Percentiles rank a stretch among this genome's conserved stretches.
Conservation (phyloP, 352 stramenopile species). For the Phytophthora ramorum region DNA sequence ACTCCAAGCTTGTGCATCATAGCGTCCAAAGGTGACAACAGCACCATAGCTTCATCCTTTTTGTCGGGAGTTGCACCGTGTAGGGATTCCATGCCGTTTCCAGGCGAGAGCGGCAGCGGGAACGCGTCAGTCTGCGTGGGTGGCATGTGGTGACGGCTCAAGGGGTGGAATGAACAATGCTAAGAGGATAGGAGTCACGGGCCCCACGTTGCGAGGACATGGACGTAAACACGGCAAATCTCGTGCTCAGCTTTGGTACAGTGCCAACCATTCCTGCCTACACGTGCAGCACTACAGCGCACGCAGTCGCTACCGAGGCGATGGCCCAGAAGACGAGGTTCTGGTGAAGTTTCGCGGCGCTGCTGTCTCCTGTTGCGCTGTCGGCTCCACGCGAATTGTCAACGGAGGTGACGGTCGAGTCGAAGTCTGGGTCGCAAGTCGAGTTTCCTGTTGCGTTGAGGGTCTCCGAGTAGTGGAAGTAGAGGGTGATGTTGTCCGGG, state of each 20-base stretch:
- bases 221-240: constrained; percentile 30
- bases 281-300: neutral
- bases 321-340: neutral
- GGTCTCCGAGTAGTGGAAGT: constrained; percentile 15
- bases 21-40: constrained; percentile 56
- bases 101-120: neutral
- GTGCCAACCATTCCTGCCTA: too few relatives aligned
- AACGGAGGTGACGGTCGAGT: constrained; percentile 14
- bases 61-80: neutral
- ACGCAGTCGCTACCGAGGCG: neutral
- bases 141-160: constrained; percentile 10
- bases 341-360: neutral
- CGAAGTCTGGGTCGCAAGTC: constrained; percentile 8
- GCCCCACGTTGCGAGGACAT: constrained; percentile 2
- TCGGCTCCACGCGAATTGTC: neutral
- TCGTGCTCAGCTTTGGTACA: neutral
- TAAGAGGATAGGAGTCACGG: constrained; percentile 2
- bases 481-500: constrained; percentile 17
- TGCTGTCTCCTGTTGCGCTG: constrained; percentile 8
- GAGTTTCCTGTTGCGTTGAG: constrained; percentile 13
- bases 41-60: constrained; percentile 8
- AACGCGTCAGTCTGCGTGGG: constrained; percentile 20
- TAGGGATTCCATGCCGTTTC: neutral
- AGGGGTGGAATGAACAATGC: neutral
- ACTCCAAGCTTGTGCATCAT: constrained; percentile 53